phyloP scores from a whole-genome alignment of 1,284 basidiomycete species.

The Pseudozyma sp. region DNA sequence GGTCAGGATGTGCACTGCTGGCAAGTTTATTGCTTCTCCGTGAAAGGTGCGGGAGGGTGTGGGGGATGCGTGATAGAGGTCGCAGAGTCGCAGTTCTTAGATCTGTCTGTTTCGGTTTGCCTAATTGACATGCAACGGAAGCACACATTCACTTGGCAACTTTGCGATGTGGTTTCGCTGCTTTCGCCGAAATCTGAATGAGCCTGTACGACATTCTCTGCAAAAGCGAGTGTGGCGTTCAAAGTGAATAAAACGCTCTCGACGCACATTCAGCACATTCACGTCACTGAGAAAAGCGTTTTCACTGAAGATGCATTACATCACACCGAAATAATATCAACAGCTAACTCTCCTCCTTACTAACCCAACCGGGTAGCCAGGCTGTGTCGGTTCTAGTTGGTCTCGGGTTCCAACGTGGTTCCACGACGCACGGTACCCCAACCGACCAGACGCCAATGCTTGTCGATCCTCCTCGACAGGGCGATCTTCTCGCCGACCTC shows the following conservation, averaged over 20 bases:
- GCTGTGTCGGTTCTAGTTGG: slow-evolving; percentile 19
- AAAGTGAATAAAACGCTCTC: too few species aligned
- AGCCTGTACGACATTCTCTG: too few species aligned
- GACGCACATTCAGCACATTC: too few species aligned
- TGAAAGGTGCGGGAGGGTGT: background rate
- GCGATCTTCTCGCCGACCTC: slow-evolving; percentile 69
- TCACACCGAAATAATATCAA: too few species aligned
- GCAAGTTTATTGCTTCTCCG: slow-evolving; percentile 47
- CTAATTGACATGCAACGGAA: too few species aligned
- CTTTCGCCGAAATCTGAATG: too few species aligned
- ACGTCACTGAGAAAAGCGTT: too few species aligned
- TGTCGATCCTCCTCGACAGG: slow-evolving; percentile 74
- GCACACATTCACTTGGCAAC: too few species aligned
- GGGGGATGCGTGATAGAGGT: background rate
- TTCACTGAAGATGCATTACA: background rate
- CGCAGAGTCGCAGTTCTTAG: background rate
- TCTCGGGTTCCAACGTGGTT: slow-evolving; percentile 64
- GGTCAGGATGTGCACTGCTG: slow-evolving; percentile 33
- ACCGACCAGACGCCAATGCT: slow-evolving; percentile 85
- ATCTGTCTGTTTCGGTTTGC: too few species aligned
- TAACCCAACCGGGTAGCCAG: background rate
- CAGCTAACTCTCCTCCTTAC: too few species aligned
- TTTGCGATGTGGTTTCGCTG: too few species aligned
- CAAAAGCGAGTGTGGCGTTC: too few species aligned
- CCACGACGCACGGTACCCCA: slow-evolving; percentile 66